phyloP scores from a whole-genome alignment of 2,329 filamentous ascomycete genomes.

The Raffaelea ambrosiae region DNA sequence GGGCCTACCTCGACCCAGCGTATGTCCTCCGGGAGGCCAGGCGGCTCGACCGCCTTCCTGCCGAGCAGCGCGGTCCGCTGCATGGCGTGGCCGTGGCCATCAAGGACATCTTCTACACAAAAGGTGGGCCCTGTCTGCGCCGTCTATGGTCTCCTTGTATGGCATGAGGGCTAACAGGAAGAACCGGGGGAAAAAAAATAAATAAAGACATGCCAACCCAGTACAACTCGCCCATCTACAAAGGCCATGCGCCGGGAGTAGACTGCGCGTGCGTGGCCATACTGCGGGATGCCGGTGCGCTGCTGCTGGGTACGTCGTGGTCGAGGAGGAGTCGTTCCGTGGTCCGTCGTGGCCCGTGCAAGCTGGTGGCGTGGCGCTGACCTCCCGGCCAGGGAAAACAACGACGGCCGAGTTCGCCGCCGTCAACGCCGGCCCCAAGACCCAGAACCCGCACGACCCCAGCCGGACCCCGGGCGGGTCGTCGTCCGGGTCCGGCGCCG shows the following conservation, averaged over 20 bases:
- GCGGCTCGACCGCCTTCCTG: constrained; percentile 39
- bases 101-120: constrained; percentile 52
- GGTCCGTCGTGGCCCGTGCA: constrained; percentile 7
- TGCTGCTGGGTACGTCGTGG: too few species aligned
- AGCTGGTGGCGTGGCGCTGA: neutral
- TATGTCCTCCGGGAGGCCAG: constrained; percentile 42
- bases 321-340: constrained; percentile 12
- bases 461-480: constrained; percentile 56
- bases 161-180: neutral
- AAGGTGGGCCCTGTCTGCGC: constrained; percentile 24
- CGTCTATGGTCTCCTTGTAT: too few species aligned
- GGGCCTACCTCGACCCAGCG: constrained; percentile 37
- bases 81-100: constrained; percentile 51
- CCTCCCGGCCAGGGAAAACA: constrained; percentile 40
- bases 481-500: constrained; percentile 57
- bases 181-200: neutral
- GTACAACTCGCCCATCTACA: constrained; percentile 47
- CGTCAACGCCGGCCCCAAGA: constrained; percentile 41
- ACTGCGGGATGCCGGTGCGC: constrained; percentile 44
- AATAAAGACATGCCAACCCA: constrained; percentile 46
- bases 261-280: constrained; percentile 45
- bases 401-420: constrained; percentile 58
- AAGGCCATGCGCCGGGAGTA: constrained; percentile 30
- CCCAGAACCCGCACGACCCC: constrained; percentile 47
- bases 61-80: constrained; percentile 39